Evolutionary conservation across 371 early-diverging fungal species (phyloP).

Genomic region (Nosema granulosis): DNA sequence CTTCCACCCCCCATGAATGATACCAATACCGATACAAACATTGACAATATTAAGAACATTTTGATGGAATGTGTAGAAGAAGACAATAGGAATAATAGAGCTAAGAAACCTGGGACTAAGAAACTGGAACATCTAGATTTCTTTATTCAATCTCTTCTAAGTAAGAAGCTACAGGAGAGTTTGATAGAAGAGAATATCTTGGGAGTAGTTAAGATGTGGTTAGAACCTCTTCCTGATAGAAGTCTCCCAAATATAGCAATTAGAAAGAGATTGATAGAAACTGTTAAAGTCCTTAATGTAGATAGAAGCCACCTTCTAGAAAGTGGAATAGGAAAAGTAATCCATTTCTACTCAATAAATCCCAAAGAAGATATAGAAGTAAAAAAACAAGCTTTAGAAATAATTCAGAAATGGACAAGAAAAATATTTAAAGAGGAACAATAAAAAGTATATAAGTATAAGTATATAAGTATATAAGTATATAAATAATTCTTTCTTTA

Average conservation of each 20-base stretch:
- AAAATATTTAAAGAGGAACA: conserved; percentile 40
- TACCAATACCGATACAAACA: background rate
- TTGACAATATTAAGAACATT: conserved; percentile 65
- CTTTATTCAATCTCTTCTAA: conserved; percentile 71
- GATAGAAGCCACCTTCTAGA: conserved; percentile 77
- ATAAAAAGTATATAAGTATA: conserved; percentile 2
- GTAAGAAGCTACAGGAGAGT: conserved; percentile 67
- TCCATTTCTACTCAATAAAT: conserved; percentile 84
- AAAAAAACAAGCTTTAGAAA: conserved; percentile 73
- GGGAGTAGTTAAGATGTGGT: conserved; percentile 79
- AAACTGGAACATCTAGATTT: conserved; percentile 76
- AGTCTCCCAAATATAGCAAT: conserved; percentile 84
- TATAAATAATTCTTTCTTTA: background rate
- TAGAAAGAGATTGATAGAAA: conserved; percentile 74
- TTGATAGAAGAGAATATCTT: conserved; percentile 77
- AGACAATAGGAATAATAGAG: conserved; percentile 73
- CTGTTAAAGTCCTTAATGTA: conserved; percentile 75
- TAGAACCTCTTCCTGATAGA: conserved; percentile 87
- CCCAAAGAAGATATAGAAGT: conserved; percentile 73
- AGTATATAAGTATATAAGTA: background rate
- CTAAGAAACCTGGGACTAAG: conserved; percentile 73
- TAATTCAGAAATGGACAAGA: conserved; percentile 69
- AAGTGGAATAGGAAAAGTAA: conserved; percentile 80
- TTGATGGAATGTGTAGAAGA: conserved; percentile 76
- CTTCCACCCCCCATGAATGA: conserved; percentile 2